Conservation (phyloP, 164 flowering plant species). For the Cinnamomum chago region DNA sequence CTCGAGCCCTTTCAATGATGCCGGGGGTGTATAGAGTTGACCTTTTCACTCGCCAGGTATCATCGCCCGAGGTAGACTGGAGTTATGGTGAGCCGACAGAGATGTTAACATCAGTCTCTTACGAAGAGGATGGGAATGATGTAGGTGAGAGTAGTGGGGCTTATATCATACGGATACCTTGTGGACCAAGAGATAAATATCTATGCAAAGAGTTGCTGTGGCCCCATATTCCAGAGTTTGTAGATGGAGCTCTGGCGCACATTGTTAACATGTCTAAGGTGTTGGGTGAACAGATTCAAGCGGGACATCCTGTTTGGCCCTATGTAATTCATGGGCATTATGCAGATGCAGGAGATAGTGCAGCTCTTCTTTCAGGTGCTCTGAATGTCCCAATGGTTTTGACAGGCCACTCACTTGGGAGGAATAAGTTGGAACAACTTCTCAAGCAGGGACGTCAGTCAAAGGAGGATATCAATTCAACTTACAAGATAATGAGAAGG, state of each 20-base stretch:
- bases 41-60: slow-evolving; percentile 89
- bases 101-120: slow-evolving; percentile 59
- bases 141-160: slow-evolving; percentile 96
- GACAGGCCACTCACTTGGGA: slow-evolving; percentile 97
- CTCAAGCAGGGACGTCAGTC: slow-evolving; percentile 92
- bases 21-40: slow-evolving; percentile 99
- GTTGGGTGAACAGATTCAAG: slow-evolving; percentile 85
- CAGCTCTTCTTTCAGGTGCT: slow-evolving; percentile 94
- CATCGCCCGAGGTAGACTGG: slow-evolving; percentile 89
- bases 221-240: slow-evolving; percentile 97
- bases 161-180: slow-evolving; percentile 92
- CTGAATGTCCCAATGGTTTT: slow-evolving; percentile 97
- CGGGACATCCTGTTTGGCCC: slow-evolving; percentile 91
- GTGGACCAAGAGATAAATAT: slow-evolving; percentile 91
- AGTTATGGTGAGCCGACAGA: slow-evolving; percentile 97
- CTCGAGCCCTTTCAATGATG: slow-evolving; percentile 90
- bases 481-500: slow-evolving; percentile 85
- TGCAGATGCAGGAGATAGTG: slow-evolving; percentile 98
- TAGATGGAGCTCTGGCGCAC: slow-evolving; percentile 92
- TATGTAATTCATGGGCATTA: slow-evolving; percentile 97
- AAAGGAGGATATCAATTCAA: slow-evolving; percentile 83
- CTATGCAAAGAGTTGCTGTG: slow-evolving; percentile 79
- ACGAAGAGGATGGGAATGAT: slow-evolving; percentile 53
- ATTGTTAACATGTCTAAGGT: slow-evolving; percentile 89
- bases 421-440: slow-evolving; percentile 92